A percentile compares a stretch with the other conserved stretches of the same genome.
phyloP scores from a whole-genome alignment of 2,329 filamentous ascomycete species.

The Trichoderma sp. region DNA sequence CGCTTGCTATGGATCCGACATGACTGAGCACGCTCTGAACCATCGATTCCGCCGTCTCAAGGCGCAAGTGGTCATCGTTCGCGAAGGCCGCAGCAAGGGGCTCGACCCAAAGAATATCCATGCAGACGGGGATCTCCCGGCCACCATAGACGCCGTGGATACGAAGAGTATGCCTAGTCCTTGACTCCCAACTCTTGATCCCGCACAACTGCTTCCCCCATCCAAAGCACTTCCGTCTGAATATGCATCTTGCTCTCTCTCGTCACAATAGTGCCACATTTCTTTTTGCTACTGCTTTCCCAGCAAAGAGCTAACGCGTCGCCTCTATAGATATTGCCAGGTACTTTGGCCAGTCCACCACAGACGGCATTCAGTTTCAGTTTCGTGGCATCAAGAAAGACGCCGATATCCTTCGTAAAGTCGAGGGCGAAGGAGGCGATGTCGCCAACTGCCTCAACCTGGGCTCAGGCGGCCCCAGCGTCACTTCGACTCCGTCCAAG shows the following conservation, averaged over 20 bases:
- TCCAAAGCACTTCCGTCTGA: not conserved
- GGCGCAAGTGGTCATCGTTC: constrained; percentile 45
- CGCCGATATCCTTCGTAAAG: constrained; percentile 50
- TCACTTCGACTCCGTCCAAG: constrained; percentile 38
- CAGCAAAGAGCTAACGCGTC: not conserved
- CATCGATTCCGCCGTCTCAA: constrained; percentile 55
- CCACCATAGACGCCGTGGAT: constrained; percentile 42
- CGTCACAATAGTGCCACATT: not conserved
- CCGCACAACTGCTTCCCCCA: not conserved
- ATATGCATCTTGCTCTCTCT: not conserved
- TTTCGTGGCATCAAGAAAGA: constrained; percentile 59
- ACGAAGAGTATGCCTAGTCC: constrained; percentile 43
- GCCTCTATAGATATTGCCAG: constrained; percentile 56
- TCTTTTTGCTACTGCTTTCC: not conserved
- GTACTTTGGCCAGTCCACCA: constrained; percentile 61
- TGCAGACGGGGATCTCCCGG: constrained; percentile 40
- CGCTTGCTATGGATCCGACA: constrained; percentile 52
- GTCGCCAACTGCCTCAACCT: constrained; percentile 45
- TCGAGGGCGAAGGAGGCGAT: constrained; percentile 48
- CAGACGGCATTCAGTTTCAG: constrained; percentile 61
- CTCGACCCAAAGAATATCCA: constrained; percentile 48
- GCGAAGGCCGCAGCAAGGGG: constrained; percentile 38
- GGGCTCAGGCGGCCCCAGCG: constrained; percentile 30
- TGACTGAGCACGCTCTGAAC: constrained; percentile 49
- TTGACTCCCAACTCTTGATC: not conserved